Evolutionary conservation across 2,329 filamentous ascomycete genomes (phyloP).

Genomic region (Colletotrichum navitas): DNA sequence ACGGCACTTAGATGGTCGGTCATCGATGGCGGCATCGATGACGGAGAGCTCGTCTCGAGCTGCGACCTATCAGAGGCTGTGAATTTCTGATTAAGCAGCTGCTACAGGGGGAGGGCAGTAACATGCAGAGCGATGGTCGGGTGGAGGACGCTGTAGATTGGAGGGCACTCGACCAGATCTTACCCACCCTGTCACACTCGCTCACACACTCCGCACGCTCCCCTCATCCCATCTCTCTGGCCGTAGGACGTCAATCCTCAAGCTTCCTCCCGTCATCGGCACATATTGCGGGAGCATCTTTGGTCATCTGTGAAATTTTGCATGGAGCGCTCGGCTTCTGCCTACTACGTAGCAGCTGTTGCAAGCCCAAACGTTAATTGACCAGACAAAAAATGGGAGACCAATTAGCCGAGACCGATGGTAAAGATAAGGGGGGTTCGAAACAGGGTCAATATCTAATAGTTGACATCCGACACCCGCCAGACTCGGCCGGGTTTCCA

Average conservation of each 20-base stretch:
- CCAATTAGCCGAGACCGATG: not conserved
- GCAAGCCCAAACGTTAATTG: slow-evolving; percentile 11
- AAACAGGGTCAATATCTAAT: not conserved
- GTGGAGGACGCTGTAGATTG: slow-evolving; percentile 7
- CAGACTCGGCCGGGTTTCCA: not conserved
- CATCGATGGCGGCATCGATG: slow-evolving; percentile 40
- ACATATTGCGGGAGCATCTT: slow-evolving; percentile 15
- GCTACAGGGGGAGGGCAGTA: slow-evolving; percentile 6
- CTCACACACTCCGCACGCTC: not conserved
- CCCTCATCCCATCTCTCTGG: not conserved
- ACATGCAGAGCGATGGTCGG: slow-evolving; percentile 4
- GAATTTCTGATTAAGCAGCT: slow-evolving; percentile 34
- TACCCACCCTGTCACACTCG: not conserved
- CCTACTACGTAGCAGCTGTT: slow-evolving; percentile 22
- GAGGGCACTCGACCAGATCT: not conserved
- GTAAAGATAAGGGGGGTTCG: not conserved
- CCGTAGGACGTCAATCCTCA: slow-evolving; percentile 1
- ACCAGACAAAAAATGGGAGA: not conserved
- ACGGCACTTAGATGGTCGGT: slow-evolving; percentile 20
- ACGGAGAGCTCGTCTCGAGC: slow-evolving; percentile 39
- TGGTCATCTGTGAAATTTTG: slow-evolving; percentile 8
- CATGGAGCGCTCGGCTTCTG: slow-evolving; percentile 21
- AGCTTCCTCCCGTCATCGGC: slow-evolving; percentile 11
- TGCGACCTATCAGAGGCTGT: slow-evolving; percentile 34
- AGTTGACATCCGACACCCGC: not conserved